A percentile compares a stretch with the other conserved stretches of the same genome.
Evolutionary conservation across 2,329 filamentous ascomycete species (phyloP).

Genomic region (Rhinocladiella similis): DNA sequence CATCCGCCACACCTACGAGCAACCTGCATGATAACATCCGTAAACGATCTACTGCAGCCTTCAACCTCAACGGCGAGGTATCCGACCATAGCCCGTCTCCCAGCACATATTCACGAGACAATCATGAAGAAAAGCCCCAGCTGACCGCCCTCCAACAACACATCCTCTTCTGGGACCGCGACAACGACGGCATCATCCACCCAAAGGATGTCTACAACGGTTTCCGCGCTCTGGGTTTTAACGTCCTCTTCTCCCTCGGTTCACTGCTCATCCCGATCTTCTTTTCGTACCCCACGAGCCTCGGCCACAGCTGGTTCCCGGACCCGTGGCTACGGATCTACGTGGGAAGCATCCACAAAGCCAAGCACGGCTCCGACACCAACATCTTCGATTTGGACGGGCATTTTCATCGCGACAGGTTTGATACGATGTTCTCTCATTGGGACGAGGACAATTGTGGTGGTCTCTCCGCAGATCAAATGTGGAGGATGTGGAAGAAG

Average conservation of each 20-base stretch:
- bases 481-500: constrained; percentile 41
- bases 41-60: too few species aligned
- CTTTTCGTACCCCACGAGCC: constrained; percentile 49
- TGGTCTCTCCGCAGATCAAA: constrained; percentile 41
- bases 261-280: constrained; percentile 41
- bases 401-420: constrained; percentile 46
- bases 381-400: constrained; percentile 49
- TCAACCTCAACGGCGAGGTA: not conserved
- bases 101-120: not conserved
- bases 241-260: constrained; percentile 37
- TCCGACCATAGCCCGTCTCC: not conserved
- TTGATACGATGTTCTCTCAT: constrained; percentile 51
- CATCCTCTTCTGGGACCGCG: constrained; percentile 53
- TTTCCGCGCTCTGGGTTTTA: constrained; percentile 47
- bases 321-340: constrained; percentile 47
- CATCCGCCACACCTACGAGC: not conserved
- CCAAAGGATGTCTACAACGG: constrained; percentile 53
- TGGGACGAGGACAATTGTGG: constrained; percentile 42
- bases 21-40: too few species aligned
- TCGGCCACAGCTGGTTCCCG: constrained; percentile 40
- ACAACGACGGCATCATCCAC: constrained; percentile 55
- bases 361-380: constrained; percentile 46
- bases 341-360: constrained; percentile 42
- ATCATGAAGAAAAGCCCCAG: not conserved
- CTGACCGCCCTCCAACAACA: constrained; percentile 21